Percentiles rank a stretch among this genome's conserved stretches.
phyloP scores from a whole-genome alignment of 106 monocot genomes.

The Chionographis japonica region DNA sequence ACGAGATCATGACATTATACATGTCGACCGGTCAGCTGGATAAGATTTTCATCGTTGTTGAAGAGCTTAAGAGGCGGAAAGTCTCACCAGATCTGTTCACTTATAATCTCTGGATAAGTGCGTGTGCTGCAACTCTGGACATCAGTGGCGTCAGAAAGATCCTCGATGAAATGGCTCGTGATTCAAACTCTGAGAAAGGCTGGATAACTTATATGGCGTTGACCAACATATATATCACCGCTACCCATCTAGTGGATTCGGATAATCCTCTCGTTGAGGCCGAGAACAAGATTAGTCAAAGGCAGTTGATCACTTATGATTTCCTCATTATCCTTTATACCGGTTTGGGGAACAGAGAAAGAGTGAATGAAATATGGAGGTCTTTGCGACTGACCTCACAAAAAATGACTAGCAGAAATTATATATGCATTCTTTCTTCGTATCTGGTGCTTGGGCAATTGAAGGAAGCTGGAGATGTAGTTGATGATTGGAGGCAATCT shows the following conservation, averaged over 20 bases:
- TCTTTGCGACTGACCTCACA: slow-evolving; percentile 56
- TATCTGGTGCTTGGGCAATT: slow-evolving; percentile 48
- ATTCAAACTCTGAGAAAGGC: slow-evolving; percentile 34
- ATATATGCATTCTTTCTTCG: slow-evolving; percentile 64
- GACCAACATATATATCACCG: slow-evolving; percentile 54
- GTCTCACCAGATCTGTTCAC: slow-evolving; percentile 78
- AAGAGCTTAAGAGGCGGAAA: slow-evolving; percentile 54
- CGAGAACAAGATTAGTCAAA: slow-evolving; percentile 43
- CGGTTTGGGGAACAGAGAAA: slow-evolving; percentile 61
- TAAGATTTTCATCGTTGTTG: slow-evolving; percentile 53
- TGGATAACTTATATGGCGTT: slow-evolving; percentile 61
- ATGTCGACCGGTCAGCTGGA: slow-evolving; percentile 77
- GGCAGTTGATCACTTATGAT: slow-evolving; percentile 85
- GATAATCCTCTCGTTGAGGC: slow-evolving; percentile 43
- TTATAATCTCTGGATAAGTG: slow-evolving; percentile 89
- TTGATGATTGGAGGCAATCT: slow-evolving; percentile 77
- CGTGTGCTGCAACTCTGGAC: slow-evolving; percentile 58
- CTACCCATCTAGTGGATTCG: slow-evolving; percentile 32
- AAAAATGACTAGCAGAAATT: slow-evolving; percentile 78
- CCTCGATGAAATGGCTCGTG: slow-evolving; percentile 65
- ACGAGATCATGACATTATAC: slow-evolving; percentile 98
- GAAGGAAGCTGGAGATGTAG: slow-evolving; percentile 72
- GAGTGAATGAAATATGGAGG: slow-evolving; percentile 80
- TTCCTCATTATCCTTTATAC: slow-evolving; percentile 76
- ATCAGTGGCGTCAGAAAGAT: slow-evolving; percentile 53